Conservation (phyloP, 148 eudicot species). For the Simmondsia chinensis region DNA sequence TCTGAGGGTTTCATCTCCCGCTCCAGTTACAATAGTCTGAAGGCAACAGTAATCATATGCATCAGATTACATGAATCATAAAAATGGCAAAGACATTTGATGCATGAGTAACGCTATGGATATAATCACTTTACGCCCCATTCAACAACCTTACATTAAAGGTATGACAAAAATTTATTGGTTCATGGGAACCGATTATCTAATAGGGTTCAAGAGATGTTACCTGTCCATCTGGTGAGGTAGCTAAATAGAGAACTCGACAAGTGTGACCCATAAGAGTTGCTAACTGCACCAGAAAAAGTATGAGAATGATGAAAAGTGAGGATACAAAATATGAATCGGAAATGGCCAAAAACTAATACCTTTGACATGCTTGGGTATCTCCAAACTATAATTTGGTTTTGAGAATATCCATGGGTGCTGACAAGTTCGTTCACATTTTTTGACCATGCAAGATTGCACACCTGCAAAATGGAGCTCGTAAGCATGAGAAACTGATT, state of each 20-base stretch:
- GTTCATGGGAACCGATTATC: too few species aligned
- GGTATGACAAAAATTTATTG: too few species aligned
- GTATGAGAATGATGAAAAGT: neutral
- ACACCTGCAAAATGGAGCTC: slow-evolving; percentile 48
- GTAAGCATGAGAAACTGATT: too few species aligned
- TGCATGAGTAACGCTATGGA: too few species aligned
- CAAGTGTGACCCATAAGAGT: slow-evolving; percentile 79
- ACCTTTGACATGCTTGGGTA: slow-evolving; percentile 96
- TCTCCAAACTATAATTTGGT: slow-evolving; percentile 83
- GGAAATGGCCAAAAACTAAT: neutral
- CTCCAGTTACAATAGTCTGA: slow-evolving; percentile 92
- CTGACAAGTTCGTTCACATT: slow-evolving; percentile 89
- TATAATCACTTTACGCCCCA: too few species aligned
- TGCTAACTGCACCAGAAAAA: slow-evolving; percentile 42
- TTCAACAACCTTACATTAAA: too few species aligned
- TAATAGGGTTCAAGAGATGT: too few species aligned
- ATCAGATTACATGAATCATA: slow-evolving; percentile 9
- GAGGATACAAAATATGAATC: neutral
- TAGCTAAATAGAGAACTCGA: slow-evolving; percentile 81
- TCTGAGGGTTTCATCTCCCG: slow-evolving; percentile 93
- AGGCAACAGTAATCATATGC: slow-evolving; percentile 11
- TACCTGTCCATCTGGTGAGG: slow-evolving; percentile 96
- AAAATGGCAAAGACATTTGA: too few species aligned
- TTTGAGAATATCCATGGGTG: slow-evolving; percentile 93
- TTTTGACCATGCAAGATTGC: slow-evolving; percentile 94